Evolutionary conservation across 331 rosid genomes (phyloP).

Genomic region (Spiraea crenata): DNA sequence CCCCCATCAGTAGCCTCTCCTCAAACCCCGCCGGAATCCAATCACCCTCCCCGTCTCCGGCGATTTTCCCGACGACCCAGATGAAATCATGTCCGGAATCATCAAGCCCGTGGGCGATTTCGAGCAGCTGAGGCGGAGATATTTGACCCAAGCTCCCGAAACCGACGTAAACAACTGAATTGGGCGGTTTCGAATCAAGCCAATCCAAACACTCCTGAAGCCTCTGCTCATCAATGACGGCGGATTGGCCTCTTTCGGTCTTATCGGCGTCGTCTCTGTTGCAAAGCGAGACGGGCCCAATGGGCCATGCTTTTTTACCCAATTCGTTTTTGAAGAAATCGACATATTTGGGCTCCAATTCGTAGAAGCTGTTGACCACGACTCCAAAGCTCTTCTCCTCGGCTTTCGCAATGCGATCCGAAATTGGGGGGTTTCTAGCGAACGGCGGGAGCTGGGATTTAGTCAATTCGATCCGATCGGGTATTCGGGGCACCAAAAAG

Average conservation of each 20-base stretch:
- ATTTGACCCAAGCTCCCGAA: slow-evolving; percentile 26
- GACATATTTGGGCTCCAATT: slow-evolving; percentile 28
- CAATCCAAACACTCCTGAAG: slow-evolving; percentile 15
- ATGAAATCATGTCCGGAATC: slow-evolving; percentile 23
- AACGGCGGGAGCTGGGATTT: slow-evolving; percentile 3
- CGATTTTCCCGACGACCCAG: slow-evolving; percentile 19
- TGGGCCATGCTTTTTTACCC: slow-evolving; percentile 24
- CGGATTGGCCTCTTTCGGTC: slow-evolving; percentile 17
- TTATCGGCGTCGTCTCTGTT: slow-evolving; percentile 14
- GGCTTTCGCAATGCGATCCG: background rate
- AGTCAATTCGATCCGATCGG: slow-evolving; percentile 28
- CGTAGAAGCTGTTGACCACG: slow-evolving; percentile 36
- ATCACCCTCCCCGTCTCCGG: background rate
- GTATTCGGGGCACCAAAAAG: slow-evolving; percentile 46
- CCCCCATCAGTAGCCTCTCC: slow-evolving; percentile 10
- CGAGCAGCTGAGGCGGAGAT: slow-evolving; percentile 12
- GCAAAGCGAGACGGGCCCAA: slow-evolving; percentile 27
- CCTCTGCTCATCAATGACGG: background rate
- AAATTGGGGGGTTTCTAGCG: background rate
- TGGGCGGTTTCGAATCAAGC: slow-evolving; percentile 9
- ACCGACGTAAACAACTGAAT: slow-evolving; percentile 29
- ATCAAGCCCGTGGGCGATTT: slow-evolving; percentile 30
- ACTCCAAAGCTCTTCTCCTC: slow-evolving; percentile 29
- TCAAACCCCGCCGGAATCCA: slow-evolving; percentile 13
- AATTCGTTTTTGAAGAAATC: slow-evolving; percentile 10